Percentiles rank a stretch among this genome's conserved stretches.
These are phyloP conservation scores for Dioscorea dumetorum DNA, from an alignment of 106 monocot species.

Conservation along the genomic window DNA sequence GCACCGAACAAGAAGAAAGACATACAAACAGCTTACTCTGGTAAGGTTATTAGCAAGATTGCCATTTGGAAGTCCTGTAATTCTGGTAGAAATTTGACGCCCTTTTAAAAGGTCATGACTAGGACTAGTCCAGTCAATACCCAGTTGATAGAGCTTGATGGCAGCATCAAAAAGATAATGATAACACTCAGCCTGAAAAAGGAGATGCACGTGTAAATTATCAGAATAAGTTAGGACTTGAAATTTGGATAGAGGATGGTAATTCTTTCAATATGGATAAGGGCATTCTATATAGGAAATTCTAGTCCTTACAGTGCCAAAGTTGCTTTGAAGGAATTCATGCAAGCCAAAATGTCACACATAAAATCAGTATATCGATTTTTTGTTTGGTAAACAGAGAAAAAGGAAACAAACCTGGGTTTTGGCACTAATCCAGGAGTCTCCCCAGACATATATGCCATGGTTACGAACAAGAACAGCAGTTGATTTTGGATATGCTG, in stretches of 20 bases:
- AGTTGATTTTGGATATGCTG: slow-evolving; percentile 81
- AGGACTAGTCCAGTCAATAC: slow-evolving; percentile 75
- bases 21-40: slow-evolving; percentile 27
- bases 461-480: slow-evolving; percentile 98
- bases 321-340: no score
- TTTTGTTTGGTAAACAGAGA: neutral
- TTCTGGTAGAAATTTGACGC: slow-evolving; percentile 11
- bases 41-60: slow-evolving; percentile 22
- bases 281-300: no score
- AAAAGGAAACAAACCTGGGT: slow-evolving; percentile 65
- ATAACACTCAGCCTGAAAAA: slow-evolving; percentile 85
- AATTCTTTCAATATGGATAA: no score
- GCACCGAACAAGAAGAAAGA: no score
- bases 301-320: no score
- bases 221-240: no score
- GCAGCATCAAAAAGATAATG: slow-evolving; percentile 97
- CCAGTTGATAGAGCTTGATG: slow-evolving; percentile 67
- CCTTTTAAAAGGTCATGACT: slow-evolving; percentile 25
- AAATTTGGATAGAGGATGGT: no score
- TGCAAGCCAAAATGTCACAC: no score
- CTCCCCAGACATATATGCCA: slow-evolving; percentile 95
- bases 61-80: slow-evolving; percentile 25
- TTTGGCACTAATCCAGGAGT: slow-evolving; percentile 94
- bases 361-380: no score
- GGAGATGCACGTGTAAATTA: neutral